A percentile compares a stretch with the other conserved stretches of the same genome.
Evolutionary conservation across 441 rosid genomes (phyloP).

Genomic region (Gossypium schwendimanii): DNA sequence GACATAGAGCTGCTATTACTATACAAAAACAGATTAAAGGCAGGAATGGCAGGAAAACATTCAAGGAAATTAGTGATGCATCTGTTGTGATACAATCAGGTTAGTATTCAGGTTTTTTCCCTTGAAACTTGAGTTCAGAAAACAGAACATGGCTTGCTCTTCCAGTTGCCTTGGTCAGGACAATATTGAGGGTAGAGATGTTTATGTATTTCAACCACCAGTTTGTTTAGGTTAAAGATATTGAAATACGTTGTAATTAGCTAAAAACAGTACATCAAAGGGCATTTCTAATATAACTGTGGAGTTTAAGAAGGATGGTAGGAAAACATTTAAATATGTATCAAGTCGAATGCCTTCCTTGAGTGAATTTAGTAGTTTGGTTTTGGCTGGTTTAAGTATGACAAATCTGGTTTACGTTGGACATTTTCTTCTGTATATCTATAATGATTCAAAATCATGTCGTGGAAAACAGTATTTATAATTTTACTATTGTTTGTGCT

Average conservation of each 20-base stretch:
- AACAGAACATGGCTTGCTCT: not conserved
- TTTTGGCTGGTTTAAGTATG: not conserved
- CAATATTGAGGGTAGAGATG: not conserved
- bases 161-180: not conserved
- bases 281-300: not conserved
- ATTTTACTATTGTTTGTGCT: not conserved
- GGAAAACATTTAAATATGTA: not conserved
- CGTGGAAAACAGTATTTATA: not conserved
- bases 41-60: slow-evolving; percentile 37
- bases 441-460: not conserved
- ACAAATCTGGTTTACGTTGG: not conserved
- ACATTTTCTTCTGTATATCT: not conserved
- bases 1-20: slow-evolving; percentile 72
- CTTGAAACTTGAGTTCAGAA: slow-evolving; percentile 11
- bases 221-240: not conserved
- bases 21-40: slow-evolving; percentile 68
- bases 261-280: not conserved
- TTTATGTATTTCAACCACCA: not conserved
- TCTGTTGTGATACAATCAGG: slow-evolving; percentile 78
- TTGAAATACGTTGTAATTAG: not conserved
- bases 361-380: not conserved
- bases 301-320: not conserved
- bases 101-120: slow-evolving; percentile 15
- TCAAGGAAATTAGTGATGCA: slow-evolving; percentile 40
- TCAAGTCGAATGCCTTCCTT: not conserved